A percentile compares a stretch with the other conserved stretches of the same genome.
phyloP scores from a whole-genome alignment of 1,284 basidiomycete genomes.

The Jaminaea rosea region DNA sequence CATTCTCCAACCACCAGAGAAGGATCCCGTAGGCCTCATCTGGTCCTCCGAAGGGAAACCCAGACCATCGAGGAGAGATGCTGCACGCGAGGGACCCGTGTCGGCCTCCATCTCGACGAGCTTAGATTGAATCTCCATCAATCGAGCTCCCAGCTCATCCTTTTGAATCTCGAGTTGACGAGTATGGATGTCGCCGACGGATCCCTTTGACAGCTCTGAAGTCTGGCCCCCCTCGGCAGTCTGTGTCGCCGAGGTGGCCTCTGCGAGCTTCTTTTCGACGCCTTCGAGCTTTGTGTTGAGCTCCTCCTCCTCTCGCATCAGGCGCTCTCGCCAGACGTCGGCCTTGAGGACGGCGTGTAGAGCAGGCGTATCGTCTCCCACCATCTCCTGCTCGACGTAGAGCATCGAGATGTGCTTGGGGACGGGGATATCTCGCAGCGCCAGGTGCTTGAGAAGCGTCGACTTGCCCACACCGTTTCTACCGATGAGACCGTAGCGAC shows the following conservation, averaged over 20 bases:
- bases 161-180: conserved; percentile 44
- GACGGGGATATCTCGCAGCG: conserved; percentile 78
- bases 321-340: conserved; percentile 45
- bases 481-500: conserved; percentile 53
- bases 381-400: conserved; percentile 88
- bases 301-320: conserved; percentile 32
- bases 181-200: conserved; percentile 42
- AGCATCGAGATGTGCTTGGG: conserved; percentile 81
- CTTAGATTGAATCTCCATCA: conserved; percentile 85
- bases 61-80: conserved; percentile 77
- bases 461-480: conserved; percentile 83
- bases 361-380: conserved; percentile 82
- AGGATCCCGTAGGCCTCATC: conserved; percentile 56
- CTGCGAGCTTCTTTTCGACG: conserved; percentile 31
- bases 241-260: conserved; percentile 21
- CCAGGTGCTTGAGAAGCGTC: conserved; percentile 88
- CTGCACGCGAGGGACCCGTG: conserved; percentile 86
- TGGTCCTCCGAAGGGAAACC: conserved; percentile 87
- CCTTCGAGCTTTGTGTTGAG: conserved; percentile 36
- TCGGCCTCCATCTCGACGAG: conserved; percentile 96
- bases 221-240: conserved; percentile 11
- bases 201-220: conserved; percentile 22
- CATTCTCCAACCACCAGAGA: conserved; percentile 99
- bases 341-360: conserved; percentile 82
- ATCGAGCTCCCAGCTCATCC: conserved; percentile 72